Evolutionary conservation across 768 basidiomycete species (phyloP), one percentile per base, ranked within the genome.

Genomic region (Trametes punicea): DNA sequence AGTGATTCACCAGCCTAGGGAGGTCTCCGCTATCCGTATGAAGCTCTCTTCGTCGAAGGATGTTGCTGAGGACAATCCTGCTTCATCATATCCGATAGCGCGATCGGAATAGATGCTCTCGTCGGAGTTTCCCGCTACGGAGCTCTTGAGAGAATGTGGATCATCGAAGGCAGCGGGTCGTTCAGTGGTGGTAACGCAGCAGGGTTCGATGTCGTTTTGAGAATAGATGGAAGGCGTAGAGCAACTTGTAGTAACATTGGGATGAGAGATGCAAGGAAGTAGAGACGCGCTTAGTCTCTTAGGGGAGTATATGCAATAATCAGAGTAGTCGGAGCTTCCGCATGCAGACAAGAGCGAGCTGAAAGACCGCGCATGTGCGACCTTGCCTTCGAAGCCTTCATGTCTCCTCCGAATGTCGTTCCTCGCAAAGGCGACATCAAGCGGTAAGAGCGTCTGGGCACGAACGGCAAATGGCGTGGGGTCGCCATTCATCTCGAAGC

Each of bases 41-140:
- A 66, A 64, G 49, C 62, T 64, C 11, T 59, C 61, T 39, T 66
- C 65, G 51, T 62, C 51, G 41, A 64, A 54, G 2, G 62, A 62
- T 25, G 50, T 59, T 13, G 49, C 33, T 5, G 57, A 57, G 2
- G 6, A 6, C 34, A 26, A 21, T 13, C 42, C 26, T 25, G 23
- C 20, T 2, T 21, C 41, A 20, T 31, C 40, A n/a, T 15, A 23
- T 7, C 18, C 41, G 18, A 15, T 16, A 20, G 20, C 7, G 34
- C 34, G 16, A 6, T 46, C 44, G 11, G 34, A 26, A 2, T 27
- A 18, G 25, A 44, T n/a, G 10, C 33, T 38, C 25, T 21, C n/a
- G 33, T 27, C 21, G 6, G 55, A 52, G 29, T 55, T 51, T 27
- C 46, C 49, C 6, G 59, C 44, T 9, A 60, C 44, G 18, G 45